Evolutionary conservation across 768 basidiomycete genomes (phyloP), one percentile per base, ranked within the genome.

Genomic region (Lentinula edodes): DNA sequence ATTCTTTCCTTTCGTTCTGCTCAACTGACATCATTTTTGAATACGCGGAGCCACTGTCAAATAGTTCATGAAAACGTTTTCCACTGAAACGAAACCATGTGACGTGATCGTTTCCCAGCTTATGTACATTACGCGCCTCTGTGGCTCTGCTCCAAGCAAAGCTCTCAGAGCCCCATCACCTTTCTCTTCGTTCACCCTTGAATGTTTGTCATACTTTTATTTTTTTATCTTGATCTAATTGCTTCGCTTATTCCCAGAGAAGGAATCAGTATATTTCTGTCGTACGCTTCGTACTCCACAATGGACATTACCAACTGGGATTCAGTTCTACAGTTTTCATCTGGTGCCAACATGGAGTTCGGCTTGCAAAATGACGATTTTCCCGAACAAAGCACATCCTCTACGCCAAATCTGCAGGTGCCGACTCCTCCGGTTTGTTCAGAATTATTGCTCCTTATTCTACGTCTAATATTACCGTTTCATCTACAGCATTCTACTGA

Each of bases 381-480:
- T 41, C n/a, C 64, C 5, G 58, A 51, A n/a, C 7, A 18, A 6
- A 59, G 46, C 46, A 15, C 58, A 4, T 48, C 58, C 5, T 48
- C 32, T 48, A 28, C 60, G 20, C 66, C 57, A 2, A 41, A 58
- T 38, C 64, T 65, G 43, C 85, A 87, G 66, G 75, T 86, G 12
- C 87, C 88, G 35, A 89, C 88, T 2, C 87, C 87, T 23, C 88
- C 87, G 38, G 86, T 88, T 68, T 63, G 84, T 43, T 61, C 64
- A 55, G 23, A 42, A 23, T 34, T 50, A 46, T 28, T 51, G 16
- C 43, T 46, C 18, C 41, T 7, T 41, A 4, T 39, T 7, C 5
- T 43, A 23, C 16, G 2, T 43, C 41, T 42, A 12, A 42, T 15
- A 55, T 35, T 28, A 42, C 20, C 41, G 15, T 61, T 32, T 5